Conservation (phyloP, 768 basidiomycete genomes). For the Lactarius quietus region DNA sequence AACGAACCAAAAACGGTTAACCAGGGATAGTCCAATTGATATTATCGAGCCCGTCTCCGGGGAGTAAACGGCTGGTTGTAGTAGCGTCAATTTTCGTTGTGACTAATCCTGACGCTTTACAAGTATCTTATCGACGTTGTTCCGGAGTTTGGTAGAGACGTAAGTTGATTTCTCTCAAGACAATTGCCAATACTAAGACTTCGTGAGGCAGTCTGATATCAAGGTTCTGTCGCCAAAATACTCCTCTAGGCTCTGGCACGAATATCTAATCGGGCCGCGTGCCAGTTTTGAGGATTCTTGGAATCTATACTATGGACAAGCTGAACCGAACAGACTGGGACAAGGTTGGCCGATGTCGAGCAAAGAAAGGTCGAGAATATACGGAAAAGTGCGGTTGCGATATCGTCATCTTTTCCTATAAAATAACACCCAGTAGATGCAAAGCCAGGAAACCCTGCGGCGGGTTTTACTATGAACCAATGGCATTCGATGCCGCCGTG, state of each 20-base stretch:
- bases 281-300: constrained; percentile 12
- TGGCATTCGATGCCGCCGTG: neutral
- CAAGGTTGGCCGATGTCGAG: constrained; percentile 1
- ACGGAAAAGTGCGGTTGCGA: constrained; percentile 3
- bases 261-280: neutral
- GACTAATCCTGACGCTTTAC: neutral
- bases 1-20: constrained; percentile 18
- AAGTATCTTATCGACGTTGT: constrained; percentile 23
- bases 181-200: neutral
- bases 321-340: constrained; percentile 18
- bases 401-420: too few relatives aligned
- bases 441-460: constrained; percentile 4
- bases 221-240: constrained; percentile 9
- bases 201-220: constrained; percentile 5
- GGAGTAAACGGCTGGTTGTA: constrained; percentile 19
- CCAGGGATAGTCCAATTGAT: constrained; percentile 19
- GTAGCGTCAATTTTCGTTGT: neutral
- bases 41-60: constrained; percentile 23
- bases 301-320: constrained; percentile 13
- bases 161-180: neutral
- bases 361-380: constrained; percentile 6
- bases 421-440: constrained; percentile 15
- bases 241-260: neutral
- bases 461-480: constrained; percentile 4
- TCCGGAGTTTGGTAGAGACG: constrained; percentile 17